phyloP scores from a whole-genome alignment of 495 filamentous ascomycete genomes.

The Aspergillus baeticus region DNA sequence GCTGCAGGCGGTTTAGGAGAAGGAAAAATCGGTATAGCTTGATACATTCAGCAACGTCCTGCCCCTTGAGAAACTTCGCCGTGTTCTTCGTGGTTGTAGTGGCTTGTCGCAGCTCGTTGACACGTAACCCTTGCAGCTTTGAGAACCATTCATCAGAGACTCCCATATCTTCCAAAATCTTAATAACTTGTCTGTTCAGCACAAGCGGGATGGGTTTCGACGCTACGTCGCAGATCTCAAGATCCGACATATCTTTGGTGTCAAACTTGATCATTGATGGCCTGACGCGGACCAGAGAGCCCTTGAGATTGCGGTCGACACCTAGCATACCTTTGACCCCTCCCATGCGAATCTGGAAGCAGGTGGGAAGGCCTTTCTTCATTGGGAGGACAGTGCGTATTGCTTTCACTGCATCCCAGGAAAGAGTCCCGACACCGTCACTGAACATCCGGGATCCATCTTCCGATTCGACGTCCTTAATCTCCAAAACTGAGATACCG shows the following conservation, averaged over 20 bases:
- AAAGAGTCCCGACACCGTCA: slow-evolving; percentile 77
- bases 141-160: slow-evolving; percentile 58
- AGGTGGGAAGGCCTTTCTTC: slow-evolving; percentile 38
- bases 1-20: slow-evolving; percentile 45
- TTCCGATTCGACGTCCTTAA: slow-evolving; percentile 40
- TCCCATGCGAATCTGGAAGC: slow-evolving; percentile 65
- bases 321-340: slow-evolving; percentile 70
- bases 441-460: slow-evolving; percentile 59
- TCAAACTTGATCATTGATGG: slow-evolving; percentile 79
- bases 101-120: slow-evolving; percentile 55
- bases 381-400: slow-evolving; percentile 20
- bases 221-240: slow-evolving; percentile 75
- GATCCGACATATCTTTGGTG: slow-evolving; percentile 45
- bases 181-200: slow-evolving; percentile 76
- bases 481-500: slow-evolving; percentile 15
- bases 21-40: slow-evolving; percentile 59
- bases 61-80: slow-evolving; percentile 56
- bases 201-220: slow-evolving; percentile 63
- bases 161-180: slow-evolving; percentile 75
- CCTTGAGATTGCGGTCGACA: slow-evolving; percentile 57
- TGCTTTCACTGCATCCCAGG: slow-evolving; percentile 48
- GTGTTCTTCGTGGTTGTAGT: slow-evolving; percentile 55
- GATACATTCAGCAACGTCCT: slow-evolving; percentile 53
- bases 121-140: slow-evolving; percentile 53
- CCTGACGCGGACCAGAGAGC: slow-evolving; percentile 56